Conservation (phyloP, 148 eudicot genomes). For the Cornus suecica region DNA sequence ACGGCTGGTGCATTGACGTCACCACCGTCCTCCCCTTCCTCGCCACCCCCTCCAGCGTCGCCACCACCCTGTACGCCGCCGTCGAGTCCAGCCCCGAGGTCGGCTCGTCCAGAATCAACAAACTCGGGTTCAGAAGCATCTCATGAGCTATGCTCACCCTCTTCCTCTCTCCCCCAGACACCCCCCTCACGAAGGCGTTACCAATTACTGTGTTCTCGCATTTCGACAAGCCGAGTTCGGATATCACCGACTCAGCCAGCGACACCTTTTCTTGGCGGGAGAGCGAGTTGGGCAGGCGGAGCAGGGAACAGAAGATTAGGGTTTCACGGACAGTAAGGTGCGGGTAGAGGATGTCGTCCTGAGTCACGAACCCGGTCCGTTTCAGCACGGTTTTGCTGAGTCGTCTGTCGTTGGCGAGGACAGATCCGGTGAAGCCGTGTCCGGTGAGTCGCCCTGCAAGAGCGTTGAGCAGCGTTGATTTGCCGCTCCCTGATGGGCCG, state of each 20-base stretch:
- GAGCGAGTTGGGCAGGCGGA: slow-evolving; percentile 51
- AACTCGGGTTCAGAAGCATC: slow-evolving; percentile 80
- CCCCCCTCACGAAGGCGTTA: slow-evolving; percentile 60
- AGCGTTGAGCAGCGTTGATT: slow-evolving; percentile 77
- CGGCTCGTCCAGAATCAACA: slow-evolving; percentile 81
- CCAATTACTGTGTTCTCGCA: slow-evolving; percentile 80
- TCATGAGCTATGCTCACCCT: slow-evolving; percentile 83
- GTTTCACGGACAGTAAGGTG: slow-evolving; percentile 82
- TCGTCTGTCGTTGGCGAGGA: slow-evolving; percentile 53
- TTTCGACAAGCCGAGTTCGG: slow-evolving; percentile 56
- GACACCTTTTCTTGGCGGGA: slow-evolving; percentile 30
- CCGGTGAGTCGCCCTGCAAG: slow-evolving; percentile 57
- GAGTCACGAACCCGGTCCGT: slow-evolving; percentile 79
- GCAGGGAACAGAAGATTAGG: slow-evolving; percentile 60
- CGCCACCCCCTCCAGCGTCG: slow-evolving; percentile 39
- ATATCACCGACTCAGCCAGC: slow-evolving; percentile 47
- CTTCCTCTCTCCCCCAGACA: slow-evolving; percentile 88
- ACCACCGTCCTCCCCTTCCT: slow-evolving; percentile 66
- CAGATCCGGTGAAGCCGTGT: slow-evolving; percentile 51
- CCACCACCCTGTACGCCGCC: slow-evolving; percentile 57
- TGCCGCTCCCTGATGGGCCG: slow-evolving; percentile 96
- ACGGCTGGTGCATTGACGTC: slow-evolving; percentile 82
- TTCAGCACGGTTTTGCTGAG: slow-evolving; percentile 33
- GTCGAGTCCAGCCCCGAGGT: slow-evolving; percentile 88
- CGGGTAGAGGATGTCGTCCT: slow-evolving; percentile 79